phyloP scores from a whole-genome alignment of 495 filamentous ascomycete species.

The Penicillium soppii region DNA sequence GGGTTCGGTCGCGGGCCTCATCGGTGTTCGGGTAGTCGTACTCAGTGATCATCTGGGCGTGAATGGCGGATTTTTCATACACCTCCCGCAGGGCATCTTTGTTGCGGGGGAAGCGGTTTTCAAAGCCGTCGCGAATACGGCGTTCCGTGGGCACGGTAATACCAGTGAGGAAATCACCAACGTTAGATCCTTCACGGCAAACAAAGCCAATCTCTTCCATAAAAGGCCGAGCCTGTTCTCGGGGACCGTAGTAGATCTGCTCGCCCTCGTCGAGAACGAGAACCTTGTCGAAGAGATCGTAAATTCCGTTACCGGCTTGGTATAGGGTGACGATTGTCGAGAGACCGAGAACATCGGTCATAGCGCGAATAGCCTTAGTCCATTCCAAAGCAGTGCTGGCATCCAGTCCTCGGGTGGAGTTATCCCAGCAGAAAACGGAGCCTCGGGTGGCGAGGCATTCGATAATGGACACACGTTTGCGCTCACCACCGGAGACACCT shows the following conservation, averaged over 20 bases:
- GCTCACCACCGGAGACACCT: constrained; percentile 69
- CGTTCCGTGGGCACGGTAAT: constrained; percentile 63
- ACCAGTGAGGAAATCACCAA: constrained; percentile 68
- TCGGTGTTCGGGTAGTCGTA: not conserved
- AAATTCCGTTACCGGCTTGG: constrained; percentile 75
- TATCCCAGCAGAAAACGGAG: constrained; percentile 72
- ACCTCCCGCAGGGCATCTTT: not conserved
- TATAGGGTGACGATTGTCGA: constrained; percentile 72
- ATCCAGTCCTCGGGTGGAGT: constrained; percentile 75
- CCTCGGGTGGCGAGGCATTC: constrained; percentile 61
- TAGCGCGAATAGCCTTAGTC: constrained; percentile 61
- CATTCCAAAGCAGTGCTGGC: constrained; percentile 69
- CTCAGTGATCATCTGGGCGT: not conserved
- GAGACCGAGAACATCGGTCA: constrained; percentile 66
- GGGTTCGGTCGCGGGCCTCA: not conserved
- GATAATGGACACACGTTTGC: constrained; percentile 55
- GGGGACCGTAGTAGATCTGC: constrained; percentile 58
- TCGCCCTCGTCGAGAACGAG: constrained; percentile 54
- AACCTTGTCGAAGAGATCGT: constrained; percentile 55
- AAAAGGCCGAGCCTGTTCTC: constrained; percentile 50
- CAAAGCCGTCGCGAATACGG: constrained; percentile 52
- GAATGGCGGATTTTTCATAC: not conserved
- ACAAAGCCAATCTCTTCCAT: constrained; percentile 53
- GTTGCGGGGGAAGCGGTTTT: constrained; percentile 59
- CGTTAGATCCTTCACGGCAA: constrained; percentile 42